Percentiles rank a stretch among this genome's conserved stretches.
phyloP scores from a whole-genome alignment of 2,329 filamentous ascomycete species.

The Fusarium lyarnte region DNA sequence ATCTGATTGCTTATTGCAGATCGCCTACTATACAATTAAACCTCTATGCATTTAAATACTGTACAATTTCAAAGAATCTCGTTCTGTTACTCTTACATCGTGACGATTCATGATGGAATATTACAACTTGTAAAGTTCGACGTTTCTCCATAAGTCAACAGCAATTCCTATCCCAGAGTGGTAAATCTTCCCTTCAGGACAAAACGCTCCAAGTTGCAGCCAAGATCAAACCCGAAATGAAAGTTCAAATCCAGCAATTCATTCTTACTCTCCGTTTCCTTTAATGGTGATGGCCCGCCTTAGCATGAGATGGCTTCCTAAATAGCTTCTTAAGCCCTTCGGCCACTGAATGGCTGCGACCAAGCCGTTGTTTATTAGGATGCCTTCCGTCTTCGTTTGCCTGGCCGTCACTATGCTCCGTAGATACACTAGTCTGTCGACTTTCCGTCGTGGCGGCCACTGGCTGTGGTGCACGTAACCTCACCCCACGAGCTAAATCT shows the following conservation, averaged over 20 bases:
- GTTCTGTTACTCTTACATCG: neutral
- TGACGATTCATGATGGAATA: neutral
- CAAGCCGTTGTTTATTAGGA: constrained; percentile 21
- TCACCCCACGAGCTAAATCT: neutral
- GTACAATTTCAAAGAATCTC: neutral
- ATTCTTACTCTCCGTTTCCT: neutral
- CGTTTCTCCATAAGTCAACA: neutral
- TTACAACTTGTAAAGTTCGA: constrained; percentile 4
- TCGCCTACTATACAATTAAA: neutral
- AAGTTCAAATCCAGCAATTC: neutral
- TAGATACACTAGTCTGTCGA: constrained; percentile 14
- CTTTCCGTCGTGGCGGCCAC: neutral
- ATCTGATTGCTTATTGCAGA: neutral
- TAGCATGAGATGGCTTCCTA: constrained; percentile 43
- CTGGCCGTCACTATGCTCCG: neutral
- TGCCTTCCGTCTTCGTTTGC: constrained; percentile 7
- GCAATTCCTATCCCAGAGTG: neutral
- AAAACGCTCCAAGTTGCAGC: neutral
- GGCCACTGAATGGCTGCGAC: constrained; percentile 49
- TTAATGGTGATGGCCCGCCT: constrained; percentile 3
- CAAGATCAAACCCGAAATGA: neutral
- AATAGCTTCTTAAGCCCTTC: constrained; percentile 54
- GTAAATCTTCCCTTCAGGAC: neutral
- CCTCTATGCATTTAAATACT: neutral
- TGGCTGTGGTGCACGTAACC: constrained; percentile 10